Evolutionary conservation across 2,329 filamentous ascomycete species (phyloP).

Genomic region (Phaeoacremonium minimum): DNA sequence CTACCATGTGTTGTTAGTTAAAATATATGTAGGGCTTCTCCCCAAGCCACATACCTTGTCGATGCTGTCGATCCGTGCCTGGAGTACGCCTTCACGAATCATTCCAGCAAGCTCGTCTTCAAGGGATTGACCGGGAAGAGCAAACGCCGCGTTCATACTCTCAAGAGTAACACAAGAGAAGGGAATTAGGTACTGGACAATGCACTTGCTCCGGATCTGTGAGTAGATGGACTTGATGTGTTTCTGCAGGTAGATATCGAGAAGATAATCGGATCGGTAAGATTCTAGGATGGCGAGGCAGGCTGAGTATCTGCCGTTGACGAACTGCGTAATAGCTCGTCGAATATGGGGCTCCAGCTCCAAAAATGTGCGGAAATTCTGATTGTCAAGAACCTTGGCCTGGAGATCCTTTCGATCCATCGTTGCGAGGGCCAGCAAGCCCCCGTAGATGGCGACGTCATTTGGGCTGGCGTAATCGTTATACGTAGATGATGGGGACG

Average conservation of each 20-base stretch:
- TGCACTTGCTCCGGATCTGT: constrained; percentile 81
- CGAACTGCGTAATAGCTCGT: constrained; percentile 84
- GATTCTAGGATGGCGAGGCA: constrained; percentile 80
- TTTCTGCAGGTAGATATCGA: constrained; percentile 79
- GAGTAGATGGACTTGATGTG: constrained; percentile 69
- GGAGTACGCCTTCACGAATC: constrained; percentile 68
- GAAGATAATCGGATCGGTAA: constrained; percentile 80
- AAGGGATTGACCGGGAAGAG: constrained; percentile 55
- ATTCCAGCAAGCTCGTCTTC: constrained; percentile 73
- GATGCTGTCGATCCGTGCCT: constrained; percentile 81
- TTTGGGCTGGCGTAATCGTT: constrained; percentile 75
- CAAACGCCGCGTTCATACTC: constrained; percentile 75
- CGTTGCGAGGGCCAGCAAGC: constrained; percentile 82
- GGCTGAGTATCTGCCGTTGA: constrained; percentile 81
- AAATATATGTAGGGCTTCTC: constrained; percentile 2
- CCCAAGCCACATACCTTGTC: constrained; percentile 66
- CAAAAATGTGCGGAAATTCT: constrained; percentile 77
- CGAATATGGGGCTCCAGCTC: constrained; percentile 93
- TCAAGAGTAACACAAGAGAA: constrained; percentile 83
- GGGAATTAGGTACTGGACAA: constrained; percentile 86
- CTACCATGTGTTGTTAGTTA: constrained; percentile 27
- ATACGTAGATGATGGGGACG: constrained; percentile 45
- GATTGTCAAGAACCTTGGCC: constrained; percentile 71
- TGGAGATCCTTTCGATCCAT: constrained; percentile 80
- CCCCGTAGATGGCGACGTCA: constrained; percentile 89